A percentile compares a stretch with the other conserved stretches of the same genome.
phyloP scores from a whole-genome alignment of 2,329 filamentous ascomycete species.

The Ambrosiella beaveri region DNA sequence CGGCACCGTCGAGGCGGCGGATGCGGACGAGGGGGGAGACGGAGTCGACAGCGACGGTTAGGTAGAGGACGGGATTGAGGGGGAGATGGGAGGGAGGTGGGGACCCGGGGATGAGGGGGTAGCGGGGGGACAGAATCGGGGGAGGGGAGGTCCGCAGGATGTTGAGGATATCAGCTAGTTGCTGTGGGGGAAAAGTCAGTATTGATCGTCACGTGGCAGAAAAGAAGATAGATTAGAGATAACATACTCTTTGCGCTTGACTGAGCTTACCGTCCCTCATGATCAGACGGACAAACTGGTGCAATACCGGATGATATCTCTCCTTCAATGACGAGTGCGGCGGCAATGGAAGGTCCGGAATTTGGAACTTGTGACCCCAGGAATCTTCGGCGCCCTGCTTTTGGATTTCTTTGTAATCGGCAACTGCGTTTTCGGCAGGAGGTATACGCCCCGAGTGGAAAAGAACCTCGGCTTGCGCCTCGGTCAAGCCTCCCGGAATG shows the following conservation, averaged over 20 bases:
- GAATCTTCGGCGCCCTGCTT: constrained; percentile 11
- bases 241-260: constrained; percentile 65
- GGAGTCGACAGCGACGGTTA: constrained; percentile 80
- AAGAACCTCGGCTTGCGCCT: constrained; percentile 27
- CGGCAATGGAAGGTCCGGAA: constrained; percentile 51
- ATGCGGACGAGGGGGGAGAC: constrained; percentile 79
- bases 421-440: constrained; percentile 15
- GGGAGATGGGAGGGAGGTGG: constrained; percentile 67
- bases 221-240: constrained; percentile 7
- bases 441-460: constrained; percentile 27
- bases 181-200: constrained; percentile 30
- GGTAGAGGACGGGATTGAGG: constrained; percentile 75
- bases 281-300: constrained; percentile 75
- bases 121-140: constrained; percentile 54
- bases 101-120: constrained; percentile 56
- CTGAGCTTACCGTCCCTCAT: constrained; percentile 87
- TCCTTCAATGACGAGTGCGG: constrained; percentile 49
- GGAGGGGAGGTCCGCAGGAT: constrained; percentile 69
- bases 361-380: constrained; percentile 58
- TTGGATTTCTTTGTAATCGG: constrained; percentile 12
- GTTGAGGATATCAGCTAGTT: constrained; percentile 71
- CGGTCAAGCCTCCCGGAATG: constrained; percentile 22
- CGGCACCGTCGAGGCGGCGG: constrained; percentile 54
- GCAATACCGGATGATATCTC: constrained; percentile 69
- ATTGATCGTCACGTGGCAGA: neutral